A percentile compares a stretch with the other conserved stretches of the same genome.
These are phyloP conservation scores for Aspergillus affinis DNA, from an alignment of 495 filamentous ascomycete species.

Conservation along the genomic window DNA sequence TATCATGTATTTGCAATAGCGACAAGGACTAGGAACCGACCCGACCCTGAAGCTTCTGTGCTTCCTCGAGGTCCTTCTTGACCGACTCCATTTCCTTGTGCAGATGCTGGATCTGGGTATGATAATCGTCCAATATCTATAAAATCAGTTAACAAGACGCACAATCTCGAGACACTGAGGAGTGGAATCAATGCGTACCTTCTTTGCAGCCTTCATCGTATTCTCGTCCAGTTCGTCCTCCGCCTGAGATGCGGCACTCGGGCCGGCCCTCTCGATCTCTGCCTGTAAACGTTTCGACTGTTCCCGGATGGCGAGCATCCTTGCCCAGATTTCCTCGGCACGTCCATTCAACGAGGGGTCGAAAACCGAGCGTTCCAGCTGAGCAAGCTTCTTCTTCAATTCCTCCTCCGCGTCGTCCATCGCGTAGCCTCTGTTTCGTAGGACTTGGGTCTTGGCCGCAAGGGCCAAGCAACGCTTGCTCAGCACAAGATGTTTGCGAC, in stretches of 20 bases:
- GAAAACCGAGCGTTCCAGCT: conserved; percentile 70
- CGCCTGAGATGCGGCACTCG: conserved; percentile 44
- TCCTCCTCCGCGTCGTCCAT: conserved; percentile 90
- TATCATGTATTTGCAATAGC: conserved; percentile 3
- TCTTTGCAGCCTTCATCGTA: conserved; percentile 75
- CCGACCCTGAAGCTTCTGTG: conserved; percentile 52
- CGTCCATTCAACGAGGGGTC: conserved; percentile 83
- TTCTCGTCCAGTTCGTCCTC: conserved; percentile 70
- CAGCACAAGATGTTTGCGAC: conserved; percentile 75
- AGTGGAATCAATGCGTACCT: conserved; percentile 54
- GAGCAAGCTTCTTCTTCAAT: conserved; percentile 76
- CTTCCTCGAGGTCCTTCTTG: conserved; percentile 75
- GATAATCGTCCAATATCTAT: conserved; percentile 88
- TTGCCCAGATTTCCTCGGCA: conserved; percentile 94
- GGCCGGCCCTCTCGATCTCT: conserved; percentile 69
- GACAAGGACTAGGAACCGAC: conserved; percentile 1
- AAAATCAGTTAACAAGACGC: conserved; percentile 15
- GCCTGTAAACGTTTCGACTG: conserved; percentile 73
- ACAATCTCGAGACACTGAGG: not conserved
- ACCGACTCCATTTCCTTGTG: conserved; percentile 78
- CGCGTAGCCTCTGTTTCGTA: conserved; percentile 89
- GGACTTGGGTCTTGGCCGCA: conserved; percentile 86
- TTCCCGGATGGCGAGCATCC: conserved; percentile 82
- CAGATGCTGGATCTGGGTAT: conserved; percentile 80
- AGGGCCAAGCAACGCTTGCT: conserved; percentile 79